A percentile compares a stretch with the other conserved stretches of the same genome.
phyloP scores from a whole-genome alignment of 2,329 filamentous ascomycete genomes.

The Apiospora phragmitis region DNA sequence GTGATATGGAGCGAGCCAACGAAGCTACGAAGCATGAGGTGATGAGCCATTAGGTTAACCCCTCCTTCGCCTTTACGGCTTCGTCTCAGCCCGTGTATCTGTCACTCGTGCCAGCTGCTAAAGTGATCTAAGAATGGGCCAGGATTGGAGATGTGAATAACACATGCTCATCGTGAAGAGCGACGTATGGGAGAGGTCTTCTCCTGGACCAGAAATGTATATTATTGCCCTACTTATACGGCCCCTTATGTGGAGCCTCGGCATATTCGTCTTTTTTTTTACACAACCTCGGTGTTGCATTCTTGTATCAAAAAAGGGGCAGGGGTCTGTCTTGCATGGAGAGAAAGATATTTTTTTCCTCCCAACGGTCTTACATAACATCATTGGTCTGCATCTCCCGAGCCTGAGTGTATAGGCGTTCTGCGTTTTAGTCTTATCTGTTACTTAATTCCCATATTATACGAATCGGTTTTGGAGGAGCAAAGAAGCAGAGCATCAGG shows the following conservation, averaged over 20 bases:
- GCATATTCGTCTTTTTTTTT: neutral
- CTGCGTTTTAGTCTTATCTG: neutral
- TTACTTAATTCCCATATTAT: constrained; percentile 3
- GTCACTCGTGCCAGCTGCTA: neutral
- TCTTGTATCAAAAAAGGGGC: neutral
- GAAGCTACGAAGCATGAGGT: constrained; percentile 25
- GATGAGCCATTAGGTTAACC: constrained; percentile 26
- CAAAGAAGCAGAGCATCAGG: neutral
- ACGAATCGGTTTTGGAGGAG: neutral
- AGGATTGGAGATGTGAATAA: neutral
- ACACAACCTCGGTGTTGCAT: neutral
- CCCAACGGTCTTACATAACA: neutral
- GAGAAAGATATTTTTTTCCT: neutral
- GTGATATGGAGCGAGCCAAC: constrained; percentile 18
- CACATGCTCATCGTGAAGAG: neutral
- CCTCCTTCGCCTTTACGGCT: neutral
- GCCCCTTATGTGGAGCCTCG: neutral
- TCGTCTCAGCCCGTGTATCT: neutral
- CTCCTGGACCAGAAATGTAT: neutral
- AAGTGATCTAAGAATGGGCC: neutral
- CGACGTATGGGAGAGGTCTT: neutral
- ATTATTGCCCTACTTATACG: neutral
- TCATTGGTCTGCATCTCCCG: neutral
- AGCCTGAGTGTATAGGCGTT: neutral
- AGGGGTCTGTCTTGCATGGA: neutral